Evolutionary conservation across 2,329 filamentous ascomycete species (phyloP), one percentile per base, ranked within the genome.

Genomic region (Ambrosiella cleistominuta): DNA sequence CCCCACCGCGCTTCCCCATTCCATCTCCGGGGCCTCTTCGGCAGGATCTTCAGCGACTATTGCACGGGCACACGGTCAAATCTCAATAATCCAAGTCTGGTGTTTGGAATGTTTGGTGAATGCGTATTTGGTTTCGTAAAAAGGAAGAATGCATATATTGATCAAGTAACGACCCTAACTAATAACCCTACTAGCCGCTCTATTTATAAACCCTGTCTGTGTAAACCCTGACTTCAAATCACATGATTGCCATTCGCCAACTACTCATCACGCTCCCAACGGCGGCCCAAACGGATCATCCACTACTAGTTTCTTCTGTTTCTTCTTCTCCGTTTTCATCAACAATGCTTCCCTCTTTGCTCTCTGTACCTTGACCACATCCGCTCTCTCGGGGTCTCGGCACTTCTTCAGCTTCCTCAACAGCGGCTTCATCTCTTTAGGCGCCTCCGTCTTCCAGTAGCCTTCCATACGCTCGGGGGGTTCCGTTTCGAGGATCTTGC

Each of bases 401-500:
- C 86, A 90, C 64, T 77, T 79, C 61, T 79, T 80, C n/a, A 90
- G 72, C 66, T 88, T 89, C 69, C 77, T 81, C 13, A 81, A 75
- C 11, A 88, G 69, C 0, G 77, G 75, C 47, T 78, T 79, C 63
- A 81, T 74, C 27, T 76, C 69, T 56, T 74, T 72, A 63, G 68
- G 69, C 59, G 67, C 70, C 58, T 75, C 77, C 62, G 69, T 69
- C 72, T 71, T 74, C 76, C 77, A 81, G 61, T 78, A 79, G 0
- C 74, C 72, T 1, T 70, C 68, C 68, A 78, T 72, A 38, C 76
- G 70, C 65, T 79, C 77, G 0, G 79, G 79, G 1, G 76, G 74
- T 62, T 84, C 79, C 42, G 74, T 72, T 57, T 75, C 72, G 7
- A 83, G 68, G 70, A 81, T 74, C 2, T 72, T 71, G 40, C 74